Percentiles rank a stretch among this genome's conserved stretches.
These are phyloP conservation scores for Cryptococcus hybrid DNA, from an alignment of 1,284 basidiomycete genomes.

Conservation along the genomic window DNA sequence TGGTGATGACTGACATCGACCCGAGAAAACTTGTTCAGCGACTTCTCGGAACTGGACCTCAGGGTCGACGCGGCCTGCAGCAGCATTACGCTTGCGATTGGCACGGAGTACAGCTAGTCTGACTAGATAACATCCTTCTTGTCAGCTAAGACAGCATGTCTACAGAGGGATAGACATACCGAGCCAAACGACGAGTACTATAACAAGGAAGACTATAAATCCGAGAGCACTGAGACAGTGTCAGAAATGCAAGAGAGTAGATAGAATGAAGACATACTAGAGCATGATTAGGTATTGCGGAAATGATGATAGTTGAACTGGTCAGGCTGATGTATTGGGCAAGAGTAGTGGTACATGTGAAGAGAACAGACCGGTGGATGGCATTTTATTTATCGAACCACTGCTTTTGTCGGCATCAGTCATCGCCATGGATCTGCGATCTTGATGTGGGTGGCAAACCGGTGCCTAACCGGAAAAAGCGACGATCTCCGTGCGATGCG, in stretches of 20 bases:
- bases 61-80: background rate
- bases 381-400: no score
- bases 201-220: constrained; percentile 14
- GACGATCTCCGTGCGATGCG: no score
- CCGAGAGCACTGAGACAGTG: background rate
- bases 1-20: background rate
- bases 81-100: constrained; percentile 1
- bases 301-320: background rate
- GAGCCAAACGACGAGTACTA: constrained; percentile 16
- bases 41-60: background rate
- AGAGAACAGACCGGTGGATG: no score
- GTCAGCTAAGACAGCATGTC: background rate
- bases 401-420: no score
- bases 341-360: no score
- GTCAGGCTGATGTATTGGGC: no score
- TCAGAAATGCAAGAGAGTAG: no score
- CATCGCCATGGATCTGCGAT: no score
- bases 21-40: background rate
- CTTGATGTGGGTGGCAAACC: no score
- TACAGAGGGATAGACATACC: background rate
- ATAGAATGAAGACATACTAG: background rate
- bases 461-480: no score
- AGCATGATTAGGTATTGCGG: background rate
- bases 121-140: background rate
- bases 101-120: background rate